Evolutionary conservation across 169 alveolate species (phyloP), one percentile per base, ranked within the genome.

Genomic region (Plasmodium adleri): DNA sequence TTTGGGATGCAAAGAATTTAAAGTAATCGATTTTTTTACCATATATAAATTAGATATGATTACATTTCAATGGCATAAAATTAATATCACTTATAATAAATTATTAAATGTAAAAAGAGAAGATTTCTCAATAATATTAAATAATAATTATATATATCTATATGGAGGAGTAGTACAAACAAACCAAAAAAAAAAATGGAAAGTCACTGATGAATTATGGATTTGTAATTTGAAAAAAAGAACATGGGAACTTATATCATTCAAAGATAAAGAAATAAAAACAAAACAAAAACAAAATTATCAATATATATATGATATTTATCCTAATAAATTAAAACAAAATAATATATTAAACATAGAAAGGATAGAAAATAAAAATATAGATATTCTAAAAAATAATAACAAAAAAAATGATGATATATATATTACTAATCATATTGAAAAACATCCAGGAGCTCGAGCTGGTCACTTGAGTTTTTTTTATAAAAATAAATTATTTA

Each of bases 401-500:
- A 47, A 49, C 22, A 52, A 58, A 32, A 24, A 2, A 43, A 72
- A 28, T 26, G 28, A 0, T 3, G n/a, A n/a, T 10, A 50, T 4
- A 4, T 52, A 13, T 13, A 2, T 20, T 17, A 15, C 68, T 56
- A 2, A 8, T n/a, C 63, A 10, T 52, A 22, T 20, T 12, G 88
- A 74, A 60, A 74, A 60, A 15, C 13, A 22, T 8, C 88, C 88
- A 20, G 22, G 52, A 28, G 63, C 67, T n/a, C 60, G 88, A 39
- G 88, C 88, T 39, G 47, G 88, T 26, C 88, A 74, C 12, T 67
- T 74, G 12, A 60, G 88, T 45, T 50, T 59, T 74, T 43, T 58
- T 7, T 32, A 60, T 52, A 15, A 74, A 1, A 47, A 74, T 54
- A 74, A 50, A 39, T 60, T 74, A n/a, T 74, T 50, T 20, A 59